These are phyloP conservation scores for Ustilago shanxiensis DNA, from an alignment of 1,284 basidiomycete species.

Conservation along the genomic window DNA sequence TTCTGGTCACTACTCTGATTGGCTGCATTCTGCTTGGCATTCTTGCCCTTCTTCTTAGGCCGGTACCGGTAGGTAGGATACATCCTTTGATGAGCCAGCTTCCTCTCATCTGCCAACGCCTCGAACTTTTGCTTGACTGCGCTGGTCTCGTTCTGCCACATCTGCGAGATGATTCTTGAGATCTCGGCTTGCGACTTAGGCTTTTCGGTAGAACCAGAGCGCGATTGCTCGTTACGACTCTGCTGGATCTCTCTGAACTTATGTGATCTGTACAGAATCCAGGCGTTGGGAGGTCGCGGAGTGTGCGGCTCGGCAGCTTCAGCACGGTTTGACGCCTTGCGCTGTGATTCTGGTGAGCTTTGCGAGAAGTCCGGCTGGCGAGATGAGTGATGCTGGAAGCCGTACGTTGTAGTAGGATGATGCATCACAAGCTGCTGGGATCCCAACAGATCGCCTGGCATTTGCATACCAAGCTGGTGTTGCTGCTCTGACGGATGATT, in stretches of 20 bases:
- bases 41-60: constrained; percentile 43
- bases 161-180: constrained; percentile 78
- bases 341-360: constrained; percentile 11
- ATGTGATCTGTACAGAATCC: constrained; percentile 88
- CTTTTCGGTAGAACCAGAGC: constrained; percentile 67
- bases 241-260: constrained; percentile 73
- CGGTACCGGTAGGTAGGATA: constrained; percentile 51
- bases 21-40: constrained; percentile 13
- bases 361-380: constrained; percentile 13
- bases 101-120: constrained; percentile 77
- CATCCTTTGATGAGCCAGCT: constrained; percentile 73
- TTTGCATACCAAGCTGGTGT: constrained; percentile 17
- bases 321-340: constrained; percentile 1
- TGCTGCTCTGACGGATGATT: constrained; percentile 14
- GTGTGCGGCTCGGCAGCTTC: constrained; percentile 70
- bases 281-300: constrained; percentile 86
- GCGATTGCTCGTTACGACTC: constrained; percentile 70
- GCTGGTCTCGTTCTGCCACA: constrained; percentile 78
- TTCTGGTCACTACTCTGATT: neutral
- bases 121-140: constrained; percentile 78
- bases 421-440: constrained; percentile 12
- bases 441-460: constrained; percentile 18
- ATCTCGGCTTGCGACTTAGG: constrained; percentile 79
- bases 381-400: constrained; percentile 8
- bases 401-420: constrained; percentile 3